Evolutionary conservation across 176 grass and related monocot genomes (phyloP), one percentile per base, ranked within the genome.

Genomic region (Ampelocalamus luodianensis): DNA sequence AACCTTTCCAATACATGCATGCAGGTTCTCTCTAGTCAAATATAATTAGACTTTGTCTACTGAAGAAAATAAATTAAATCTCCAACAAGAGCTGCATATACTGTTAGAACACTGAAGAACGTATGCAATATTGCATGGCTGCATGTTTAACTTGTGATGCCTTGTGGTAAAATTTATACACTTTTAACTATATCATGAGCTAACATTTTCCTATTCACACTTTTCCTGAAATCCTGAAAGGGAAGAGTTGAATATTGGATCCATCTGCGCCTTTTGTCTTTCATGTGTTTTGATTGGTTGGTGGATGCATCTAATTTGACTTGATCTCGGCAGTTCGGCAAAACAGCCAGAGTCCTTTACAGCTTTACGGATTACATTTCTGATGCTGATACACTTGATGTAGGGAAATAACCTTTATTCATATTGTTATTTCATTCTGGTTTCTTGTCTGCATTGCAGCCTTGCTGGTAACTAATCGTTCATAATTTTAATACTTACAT

Each of bases 281-380:
- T 84, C 63, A 56, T 77, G 64, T 71, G 71, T 14, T 64, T 32
- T 86, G 54, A 50, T 44, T 85, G 51, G 61, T 69, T 71, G 88
- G 70, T 89, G 10, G 77, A 64, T 68, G 56, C 71, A 76, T 89
- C 42, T 62, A 76, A 69, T 85, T 78, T 64, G 68, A 79, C 76
- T 74, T 71, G 53, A 38, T 72, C 29, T 8, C 73, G 23, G 12
- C 24, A 37, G 71, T 17, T 86, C 67, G 48, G 26, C 23, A 34
- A 78, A 55, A n/a, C 61, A 51, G 18, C 11, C 44, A 51, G 26
- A 74, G 22, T 54, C 20, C 0, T 54, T 71, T 79, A 64, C 76
- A 75, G 5, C 51, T n/a, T 23, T 16, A 15, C 4, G 3, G n/a
- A 49, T 42, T 77, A 71, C 64, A 29, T 77, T 62, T 79, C n/a